Evolutionary conservation across 2,329 filamentous ascomycete species (phyloP).

Genomic region (Alternaria alternata): DNA sequence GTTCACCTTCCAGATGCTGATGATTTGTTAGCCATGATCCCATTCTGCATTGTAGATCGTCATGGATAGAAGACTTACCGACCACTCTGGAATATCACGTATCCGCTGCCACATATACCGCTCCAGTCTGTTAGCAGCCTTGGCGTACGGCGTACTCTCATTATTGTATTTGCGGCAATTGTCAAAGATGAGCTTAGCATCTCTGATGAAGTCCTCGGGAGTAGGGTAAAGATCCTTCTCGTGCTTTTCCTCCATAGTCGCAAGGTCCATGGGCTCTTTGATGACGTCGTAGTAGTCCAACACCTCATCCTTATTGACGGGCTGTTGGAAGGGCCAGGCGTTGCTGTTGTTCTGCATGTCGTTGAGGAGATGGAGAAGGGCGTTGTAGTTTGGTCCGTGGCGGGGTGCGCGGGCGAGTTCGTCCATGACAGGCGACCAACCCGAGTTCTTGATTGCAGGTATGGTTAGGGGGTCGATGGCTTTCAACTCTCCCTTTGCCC

Average conservation of each 20-base stretch:
- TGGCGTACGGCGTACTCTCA: slow-evolving; percentile 92
- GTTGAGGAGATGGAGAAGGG: slow-evolving; percentile 89
- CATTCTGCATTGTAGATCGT: not conserved
- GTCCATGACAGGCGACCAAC: slow-evolving; percentile 98
- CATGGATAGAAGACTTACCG: slow-evolving; percentile 31
- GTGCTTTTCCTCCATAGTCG: slow-evolving; percentile 94
- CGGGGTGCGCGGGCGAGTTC: slow-evolving; percentile 92
- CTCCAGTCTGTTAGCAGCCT: slow-evolving; percentile 90
- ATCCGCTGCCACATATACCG: slow-evolving; percentile 97
- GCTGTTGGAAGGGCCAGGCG: slow-evolving; percentile 93
- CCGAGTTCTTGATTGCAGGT: slow-evolving; percentile 84
- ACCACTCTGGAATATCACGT: slow-evolving; percentile 90
- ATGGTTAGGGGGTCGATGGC: slow-evolving; percentile 86
- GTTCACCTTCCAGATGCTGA: slow-evolving; percentile 44
- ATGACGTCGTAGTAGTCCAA: slow-evolving; percentile 99
- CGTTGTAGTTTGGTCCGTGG: slow-evolving; percentile 95
- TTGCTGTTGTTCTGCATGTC: slow-evolving; percentile 93
- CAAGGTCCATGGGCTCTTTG: slow-evolving; percentile 95
- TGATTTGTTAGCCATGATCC: slow-evolving; percentile 6
- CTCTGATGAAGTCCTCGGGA: slow-evolving; percentile 90
- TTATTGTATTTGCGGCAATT: slow-evolving; percentile 98
- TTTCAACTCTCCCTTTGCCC: slow-evolving; percentile 72
- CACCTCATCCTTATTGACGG: slow-evolving; percentile 94
- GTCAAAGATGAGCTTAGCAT: slow-evolving; percentile 88
- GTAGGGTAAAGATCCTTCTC: slow-evolving; percentile 91